Evolutionary conservation across 116 monocot species (phyloP), one percentile per base, ranked within the genome.

Genomic region (Zostera marina): DNA sequence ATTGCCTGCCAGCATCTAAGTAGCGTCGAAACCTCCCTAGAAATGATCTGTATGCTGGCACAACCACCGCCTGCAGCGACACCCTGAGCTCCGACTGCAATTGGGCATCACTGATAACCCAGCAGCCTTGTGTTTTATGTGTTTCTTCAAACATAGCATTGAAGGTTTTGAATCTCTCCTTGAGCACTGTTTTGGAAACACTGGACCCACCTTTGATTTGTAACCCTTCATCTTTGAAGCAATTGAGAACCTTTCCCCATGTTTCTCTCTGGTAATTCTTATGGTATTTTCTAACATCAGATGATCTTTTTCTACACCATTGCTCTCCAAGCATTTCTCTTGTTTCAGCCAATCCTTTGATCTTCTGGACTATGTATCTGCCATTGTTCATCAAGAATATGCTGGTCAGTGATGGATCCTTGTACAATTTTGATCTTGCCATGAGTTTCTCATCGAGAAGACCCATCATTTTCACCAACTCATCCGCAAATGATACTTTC

Each of bases 321-420:
- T 64, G 65, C 49, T 74, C 71, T 1, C 81, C 81, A 7, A 82
- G 48, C 13, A 77, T 42, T 58, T 59, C 46, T 9, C 77, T 74
- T 14, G 77, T 72, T 64, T 82, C 81, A 6, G 70, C 39, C 13
- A 72, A 72, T 1, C 70, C 73, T 41, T 68, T 81, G 22, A 81
- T 66, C 64, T 77, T 87, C 70, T 87, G 82, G 49, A 79, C 72
- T n/a, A 82, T 77, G 74, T 87, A 87, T 63, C 87, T 49, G 13
- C 82, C 82, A 20, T 82, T 87, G 76, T 87, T 87, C 87, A 87
- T 87, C 66, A 87, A 45, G 69, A 87, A 87, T 9, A 87, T 87
- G 72, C 56, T 64, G 66, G 60, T 72, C 54, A 82, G 69, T 0
- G 74, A 66, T 5, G 42, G 42, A 40, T 87, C 82, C 62, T 74